Evolutionary conservation across 2,329 filamentous ascomycete species (phyloP), one percentile per base, ranked within the genome.

Genomic region (Didymella exigua): DNA sequence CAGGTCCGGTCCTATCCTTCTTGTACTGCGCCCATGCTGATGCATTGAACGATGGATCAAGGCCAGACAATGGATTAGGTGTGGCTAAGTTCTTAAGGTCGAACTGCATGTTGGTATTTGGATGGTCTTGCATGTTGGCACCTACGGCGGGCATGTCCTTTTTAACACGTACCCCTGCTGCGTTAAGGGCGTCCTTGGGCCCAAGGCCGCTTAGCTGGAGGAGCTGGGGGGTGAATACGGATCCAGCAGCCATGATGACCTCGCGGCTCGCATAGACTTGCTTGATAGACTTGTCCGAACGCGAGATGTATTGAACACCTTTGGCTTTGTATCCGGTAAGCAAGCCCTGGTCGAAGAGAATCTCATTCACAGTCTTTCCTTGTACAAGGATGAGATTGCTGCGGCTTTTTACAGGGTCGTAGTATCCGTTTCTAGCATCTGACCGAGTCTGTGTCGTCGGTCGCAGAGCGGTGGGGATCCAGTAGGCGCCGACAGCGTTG

Each of bases 201-300:
- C 72, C 71, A 7, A 75, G 58, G 1, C 71, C 71, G 30, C 65
- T 69, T 7, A 69, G 59, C 37, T 68, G 66, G 1, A 74, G n/a
- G 83, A 78, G 14, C 85, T 74, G 69, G 82, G 84, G 5, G 81
- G 86, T 9, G 82, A 85, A 65, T 81, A 80, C 34, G 83, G 63
- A 74, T 24, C 78, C 81, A 0, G 86, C 86, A 0, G 84, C 84
- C 2, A 89, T 69, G 31, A 89, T 80, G 8, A 88, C 79, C 59
- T 89, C 86, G 14, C 54, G 58, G 13, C 44, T 59, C 1, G 69
- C 68, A n/a, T 58, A 66, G 11, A 67, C 66, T 31, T 58, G 42
- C 8, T 60, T 62, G 7, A 62, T 42, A 0, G 63, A 60, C 5
- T 59, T 56, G 44, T 65, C 63, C 3, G 46, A 49, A 1, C 61